These are phyloP conservation scores for Neopestalotiopsis sp. DNA, from an alignment of 2,329 filamentous ascomycete genomes.

Conservation along the genomic window DNA sequence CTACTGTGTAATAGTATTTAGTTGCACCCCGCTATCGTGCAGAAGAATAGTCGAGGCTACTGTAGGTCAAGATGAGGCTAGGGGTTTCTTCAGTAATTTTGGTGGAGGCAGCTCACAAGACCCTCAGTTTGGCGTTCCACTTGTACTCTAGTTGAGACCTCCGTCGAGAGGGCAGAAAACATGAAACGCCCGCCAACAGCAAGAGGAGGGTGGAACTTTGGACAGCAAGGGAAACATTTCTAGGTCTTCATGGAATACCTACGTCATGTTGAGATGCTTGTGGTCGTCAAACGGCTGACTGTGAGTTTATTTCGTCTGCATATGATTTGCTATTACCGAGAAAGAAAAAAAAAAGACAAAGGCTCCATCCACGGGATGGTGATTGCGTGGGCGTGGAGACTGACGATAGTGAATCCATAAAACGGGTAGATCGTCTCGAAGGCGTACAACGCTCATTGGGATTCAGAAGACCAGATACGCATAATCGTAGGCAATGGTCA, in stretches of 20 bases:
- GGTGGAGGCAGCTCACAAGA: background rate
- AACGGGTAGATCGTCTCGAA: background rate
- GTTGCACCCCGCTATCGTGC: background rate
- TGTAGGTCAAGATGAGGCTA: background rate
- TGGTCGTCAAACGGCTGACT: background rate
- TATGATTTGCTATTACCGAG: no score
- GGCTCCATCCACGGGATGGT: background rate
- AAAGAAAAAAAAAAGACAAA: background rate
- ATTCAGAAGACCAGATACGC: no score
- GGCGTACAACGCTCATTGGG: background rate
- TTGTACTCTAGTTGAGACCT: slow-evolving; percentile 7
- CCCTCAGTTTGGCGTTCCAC: background rate
- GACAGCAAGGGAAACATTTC: background rate
- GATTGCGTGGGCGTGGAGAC: background rate
- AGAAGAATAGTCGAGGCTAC: slow-evolving; percentile 2
- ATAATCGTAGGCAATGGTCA: no score
- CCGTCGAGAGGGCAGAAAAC: background rate
- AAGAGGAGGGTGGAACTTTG: background rate
- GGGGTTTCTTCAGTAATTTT: background rate
- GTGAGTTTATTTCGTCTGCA: no score
- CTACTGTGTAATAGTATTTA: background rate
- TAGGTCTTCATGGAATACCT: background rate
- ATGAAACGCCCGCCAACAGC: slow-evolving; percentile 1
- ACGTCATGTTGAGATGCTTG: background rate
- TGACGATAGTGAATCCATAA: background rate